Conservation (phyloP, 2,329 filamentous ascomycete genomes). For the Scorias spongiosa region DNA sequence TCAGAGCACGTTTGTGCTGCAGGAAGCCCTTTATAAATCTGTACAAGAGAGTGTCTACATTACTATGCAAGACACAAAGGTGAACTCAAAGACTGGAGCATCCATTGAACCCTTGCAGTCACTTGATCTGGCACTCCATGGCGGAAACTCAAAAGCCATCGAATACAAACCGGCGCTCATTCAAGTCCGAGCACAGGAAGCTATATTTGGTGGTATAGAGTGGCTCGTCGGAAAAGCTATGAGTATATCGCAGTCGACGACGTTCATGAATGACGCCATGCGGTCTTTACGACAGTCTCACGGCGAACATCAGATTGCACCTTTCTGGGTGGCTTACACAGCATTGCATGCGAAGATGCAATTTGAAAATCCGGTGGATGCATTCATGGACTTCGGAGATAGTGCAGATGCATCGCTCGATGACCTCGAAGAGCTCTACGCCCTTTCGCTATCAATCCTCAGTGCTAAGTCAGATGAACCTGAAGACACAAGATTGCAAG, state of each 20-base stretch:
- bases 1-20: conserved; percentile 49
- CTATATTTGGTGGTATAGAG: conserved; percentile 10
- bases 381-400: conserved; percentile 44
- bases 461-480: conserved; percentile 25
- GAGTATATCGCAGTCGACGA: conserved; percentile 3
- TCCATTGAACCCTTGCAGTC: conserved; percentile 9
- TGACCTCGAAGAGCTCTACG: conserved; percentile 48
- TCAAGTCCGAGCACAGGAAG: conserved; percentile 13
- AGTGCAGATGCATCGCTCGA: conserved; percentile 6
- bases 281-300: conserved; percentile 44
- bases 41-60: conserved; percentile 58
- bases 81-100: conserved; percentile 9
- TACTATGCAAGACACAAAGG: conserved; percentile 23
- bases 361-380: conserved; percentile 42
- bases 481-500: conserved; percentile 56
- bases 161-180: conserved; percentile 14
- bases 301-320: conserved; percentile 47
- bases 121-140: conserved; percentile 5
- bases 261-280: conserved; percentile 49
- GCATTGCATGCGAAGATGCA: conserved; percentile 46
- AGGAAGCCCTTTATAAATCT: conserved; percentile 50
- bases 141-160: conserved; percentile 1
- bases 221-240: conserved; percentile 22
- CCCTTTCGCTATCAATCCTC: conserved; percentile 49
- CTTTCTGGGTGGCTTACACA: conserved; percentile 68